Evolutionary conservation across 2,329 filamentous ascomycete genomes (phyloP).

Genomic region (Domatiomyces catenatus): DNA sequence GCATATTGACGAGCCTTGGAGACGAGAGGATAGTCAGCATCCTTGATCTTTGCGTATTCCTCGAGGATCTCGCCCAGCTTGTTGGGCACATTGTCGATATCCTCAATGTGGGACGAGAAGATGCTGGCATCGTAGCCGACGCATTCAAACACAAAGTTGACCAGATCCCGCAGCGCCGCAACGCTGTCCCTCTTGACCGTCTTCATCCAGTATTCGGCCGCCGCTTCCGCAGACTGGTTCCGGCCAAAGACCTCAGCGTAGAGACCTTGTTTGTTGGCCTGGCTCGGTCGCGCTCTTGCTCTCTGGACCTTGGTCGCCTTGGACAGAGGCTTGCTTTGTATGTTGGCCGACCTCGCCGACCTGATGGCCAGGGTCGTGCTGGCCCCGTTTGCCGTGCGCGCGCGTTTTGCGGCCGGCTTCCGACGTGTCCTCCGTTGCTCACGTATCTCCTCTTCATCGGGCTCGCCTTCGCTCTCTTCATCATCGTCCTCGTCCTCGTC

Average conservation of each 20-base stretch:
- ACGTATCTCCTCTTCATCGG: slow-evolving; percentile 36
- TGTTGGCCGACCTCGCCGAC: slow-evolving; percentile 33
- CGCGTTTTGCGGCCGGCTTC: slow-evolving; percentile 35
- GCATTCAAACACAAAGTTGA: slow-evolving; percentile 49
- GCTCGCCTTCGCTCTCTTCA: slow-evolving; percentile 20
- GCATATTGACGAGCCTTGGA: slow-evolving; percentile 61
- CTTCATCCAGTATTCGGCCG: slow-evolving; percentile 42
- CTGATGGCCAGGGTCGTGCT: slow-evolving; percentile 39
- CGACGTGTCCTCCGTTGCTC: slow-evolving; percentile 27
- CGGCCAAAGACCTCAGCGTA: slow-evolving; percentile 48
- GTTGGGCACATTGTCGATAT: slow-evolving; percentile 71
- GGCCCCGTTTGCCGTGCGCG: slow-evolving; percentile 36
- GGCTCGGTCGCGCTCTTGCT: slow-evolving; percentile 36
- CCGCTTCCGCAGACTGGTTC: slow-evolving; percentile 38
- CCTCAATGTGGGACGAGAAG: slow-evolving; percentile 67
- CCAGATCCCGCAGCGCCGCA: slow-evolving; percentile 40
- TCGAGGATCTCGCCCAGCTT: slow-evolving; percentile 73
- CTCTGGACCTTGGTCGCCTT: slow-evolving; percentile 33
- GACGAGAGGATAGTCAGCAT: slow-evolving; percentile 83
- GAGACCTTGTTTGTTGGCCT: slow-evolving; percentile 39
- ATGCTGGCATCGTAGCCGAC: slow-evolving; percentile 71
- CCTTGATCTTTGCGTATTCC: slow-evolving; percentile 66
- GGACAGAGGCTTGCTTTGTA: slow-evolving; percentile 22
- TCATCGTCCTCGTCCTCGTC: slow-evolving; percentile 15
- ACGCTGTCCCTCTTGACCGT: slow-evolving; percentile 41